Evolutionary conservation across 2,329 filamentous ascomycete species (phyloP).

Genomic region (Macrophomina pseudophaseolina): DNA sequence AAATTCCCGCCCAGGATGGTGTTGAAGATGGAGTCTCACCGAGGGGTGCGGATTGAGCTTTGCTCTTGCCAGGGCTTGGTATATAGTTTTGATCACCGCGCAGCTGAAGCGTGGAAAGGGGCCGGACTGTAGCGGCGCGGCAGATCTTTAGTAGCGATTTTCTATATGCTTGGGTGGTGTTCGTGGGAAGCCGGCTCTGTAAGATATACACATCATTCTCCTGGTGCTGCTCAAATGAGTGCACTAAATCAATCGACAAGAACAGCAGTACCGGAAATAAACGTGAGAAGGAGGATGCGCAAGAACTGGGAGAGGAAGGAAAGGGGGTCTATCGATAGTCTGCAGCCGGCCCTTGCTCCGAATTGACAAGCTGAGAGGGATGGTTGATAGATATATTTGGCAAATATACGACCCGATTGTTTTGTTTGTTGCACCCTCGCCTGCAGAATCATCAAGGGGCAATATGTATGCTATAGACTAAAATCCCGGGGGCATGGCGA

Average conservation of each 20-base stretch:
- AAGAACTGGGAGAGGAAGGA: background rate
- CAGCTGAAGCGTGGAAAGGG: too few relatives aligned
- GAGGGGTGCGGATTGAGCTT: too few relatives aligned
- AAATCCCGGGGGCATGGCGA: background rate
- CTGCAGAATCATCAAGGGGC: constrained; percentile 1
- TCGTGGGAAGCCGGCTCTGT: background rate
- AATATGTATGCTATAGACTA: background rate
- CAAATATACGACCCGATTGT: background rate
- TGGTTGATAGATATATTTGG: background rate
- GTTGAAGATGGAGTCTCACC: background rate
- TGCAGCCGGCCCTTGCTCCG: background rate
- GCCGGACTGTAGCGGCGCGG: background rate
- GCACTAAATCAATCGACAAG: background rate
- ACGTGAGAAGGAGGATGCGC: too few relatives aligned
- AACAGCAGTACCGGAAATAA: background rate
- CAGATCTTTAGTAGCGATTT: background rate
- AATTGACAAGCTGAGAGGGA: background rate
- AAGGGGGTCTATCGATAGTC: background rate
- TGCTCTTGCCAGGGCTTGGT: too few relatives aligned
- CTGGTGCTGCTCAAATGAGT: background rate
- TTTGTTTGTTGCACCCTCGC: background rate
- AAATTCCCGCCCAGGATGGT: background rate
- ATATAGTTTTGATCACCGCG: too few relatives aligned
- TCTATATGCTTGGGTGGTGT: background rate
- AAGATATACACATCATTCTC: background rate